Conservation (phyloP, 73 alveolate species). For the Durusdinium trenchii region DNA sequence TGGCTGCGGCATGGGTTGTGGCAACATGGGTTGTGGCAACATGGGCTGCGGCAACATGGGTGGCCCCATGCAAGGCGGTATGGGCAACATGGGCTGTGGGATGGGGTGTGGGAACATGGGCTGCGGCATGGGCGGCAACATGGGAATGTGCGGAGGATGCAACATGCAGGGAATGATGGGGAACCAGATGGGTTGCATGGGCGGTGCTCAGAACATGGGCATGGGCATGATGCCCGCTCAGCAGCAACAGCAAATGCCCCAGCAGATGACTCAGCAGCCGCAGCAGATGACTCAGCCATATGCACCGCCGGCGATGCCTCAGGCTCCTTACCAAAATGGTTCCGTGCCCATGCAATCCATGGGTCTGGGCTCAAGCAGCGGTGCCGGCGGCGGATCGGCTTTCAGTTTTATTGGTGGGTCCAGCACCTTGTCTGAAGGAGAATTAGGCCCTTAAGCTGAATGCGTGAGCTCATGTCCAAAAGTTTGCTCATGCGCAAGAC, state of each 20-base stretch:
- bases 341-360: constrained; percentile 31
- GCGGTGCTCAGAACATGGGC: constrained; percentile 4
- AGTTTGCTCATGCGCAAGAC: neutral
- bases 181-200: neutral
- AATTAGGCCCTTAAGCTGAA: neutral
- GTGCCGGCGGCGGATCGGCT: constrained; percentile 86
- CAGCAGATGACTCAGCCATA: constrained; percentile 38
- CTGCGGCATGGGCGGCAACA: neutral
- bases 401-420: constrained; percentile 71
- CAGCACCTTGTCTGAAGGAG: neutral
- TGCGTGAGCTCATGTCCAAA: neutral
- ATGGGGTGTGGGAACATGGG: constrained; percentile 73
- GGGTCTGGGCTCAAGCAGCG: constrained; percentile 43
- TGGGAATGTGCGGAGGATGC: constrained; percentile 62
- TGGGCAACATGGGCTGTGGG: constrained; percentile 54
- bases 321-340: constrained; percentile 76
- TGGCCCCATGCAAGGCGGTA: constrained; percentile 47
- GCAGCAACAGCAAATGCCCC: constrained; percentile 26
- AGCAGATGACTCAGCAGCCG: neutral
- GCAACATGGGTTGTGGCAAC: constrained; percentile 2
- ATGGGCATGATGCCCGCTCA: constrained; percentile 73
- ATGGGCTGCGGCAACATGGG: constrained; percentile 26
- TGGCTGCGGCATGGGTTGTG: constrained; percentile 17
- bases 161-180: constrained; percentile 16
- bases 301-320: constrained; percentile 32